A percentile compares a stretch with the other conserved stretches of the same genome.
phyloP scores from a whole-genome alignment of 1,284 basidiomycete genomes.

The Rhizoctonia solani region DNA sequence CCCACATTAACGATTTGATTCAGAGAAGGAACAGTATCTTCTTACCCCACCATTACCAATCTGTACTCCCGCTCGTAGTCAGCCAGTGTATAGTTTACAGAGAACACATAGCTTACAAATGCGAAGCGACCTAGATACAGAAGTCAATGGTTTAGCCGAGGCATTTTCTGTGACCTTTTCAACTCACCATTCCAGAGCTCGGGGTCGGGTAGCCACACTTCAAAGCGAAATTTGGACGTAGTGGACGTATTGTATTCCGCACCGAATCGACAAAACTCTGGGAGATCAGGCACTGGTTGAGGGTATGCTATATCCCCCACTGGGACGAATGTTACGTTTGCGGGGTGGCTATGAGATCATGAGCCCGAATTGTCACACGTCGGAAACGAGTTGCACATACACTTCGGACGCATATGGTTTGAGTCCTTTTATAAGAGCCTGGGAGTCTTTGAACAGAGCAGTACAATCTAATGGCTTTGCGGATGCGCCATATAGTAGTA shows the following conservation, averaged over 20 bases:
- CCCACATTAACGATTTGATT: not conserved
- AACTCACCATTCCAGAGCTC: conserved; percentile 5
- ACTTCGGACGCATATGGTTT: conserved; percentile 16
- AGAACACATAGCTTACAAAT: not conserved
- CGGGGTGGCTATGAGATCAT: not conserved
- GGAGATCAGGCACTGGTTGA: conserved; percentile 9
- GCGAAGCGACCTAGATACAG: conserved; percentile 15
- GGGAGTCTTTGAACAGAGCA: conserved; percentile 6
- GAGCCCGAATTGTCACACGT: not conserved
- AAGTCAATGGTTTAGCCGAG: not conserved
- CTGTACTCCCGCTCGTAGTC: not conserved
- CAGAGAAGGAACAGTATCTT: not conserved
- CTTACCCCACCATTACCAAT: conserved; percentile 33
- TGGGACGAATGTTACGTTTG: conserved; percentile 28
- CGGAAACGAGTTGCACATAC: not conserved
- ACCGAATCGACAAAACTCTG: conserved; percentile 33
- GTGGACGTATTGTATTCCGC: conserved; percentile 25
- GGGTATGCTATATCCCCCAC: conserved; percentile 12
- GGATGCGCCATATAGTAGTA: not conserved
- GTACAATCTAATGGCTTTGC: conserved; percentile 17
- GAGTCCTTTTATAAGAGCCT: conserved; percentile 1
- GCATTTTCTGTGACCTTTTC: no score
- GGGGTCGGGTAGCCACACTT: not conserved
- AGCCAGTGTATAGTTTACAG: not conserved
- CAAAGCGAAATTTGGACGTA: conserved; percentile 6